phyloP scores from a whole-genome alignment of 345 rosid species.

The Brassica nigra region DNA sequence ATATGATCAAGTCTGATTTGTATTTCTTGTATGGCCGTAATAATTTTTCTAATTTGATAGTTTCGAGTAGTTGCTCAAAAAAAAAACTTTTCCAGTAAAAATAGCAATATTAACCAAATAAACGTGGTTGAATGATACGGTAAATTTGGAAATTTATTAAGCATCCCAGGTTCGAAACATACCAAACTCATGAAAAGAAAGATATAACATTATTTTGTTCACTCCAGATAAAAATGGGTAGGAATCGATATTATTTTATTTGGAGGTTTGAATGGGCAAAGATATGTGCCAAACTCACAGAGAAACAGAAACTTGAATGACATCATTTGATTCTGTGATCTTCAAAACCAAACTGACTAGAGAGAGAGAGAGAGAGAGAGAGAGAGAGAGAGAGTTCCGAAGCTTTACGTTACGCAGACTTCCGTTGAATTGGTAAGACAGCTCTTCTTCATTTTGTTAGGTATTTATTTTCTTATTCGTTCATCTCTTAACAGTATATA shows the following conservation, averaged over 20 bases:
- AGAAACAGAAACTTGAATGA: slow-evolving; percentile 30
- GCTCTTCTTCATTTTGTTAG: slow-evolving; percentile 15
- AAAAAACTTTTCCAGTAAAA: neutral
- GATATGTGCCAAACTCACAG: slow-evolving; percentile 32
- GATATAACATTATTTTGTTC: neutral
- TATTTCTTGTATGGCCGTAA: neutral
- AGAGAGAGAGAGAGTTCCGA: slow-evolving; percentile 37
- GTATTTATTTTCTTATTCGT: slow-evolving; percentile 2
- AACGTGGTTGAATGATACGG: no score
- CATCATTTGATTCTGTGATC: slow-evolving; percentile 45
- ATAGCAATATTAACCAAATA: neutral
- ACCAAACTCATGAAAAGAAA: no score
- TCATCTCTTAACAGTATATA: neutral
- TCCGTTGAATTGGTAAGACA: slow-evolving; percentile 42
- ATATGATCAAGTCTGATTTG: neutral
- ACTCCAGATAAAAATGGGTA: slow-evolving; percentile 7
- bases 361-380: slow-evolving; percentile 34
- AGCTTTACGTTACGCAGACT: slow-evolving; percentile 38
- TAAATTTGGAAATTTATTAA: no score
- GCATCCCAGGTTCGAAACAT: no score
- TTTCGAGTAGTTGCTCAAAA: neutral
- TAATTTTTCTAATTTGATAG: neutral
- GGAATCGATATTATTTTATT: neutral
- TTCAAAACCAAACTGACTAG: slow-evolving; percentile 35
- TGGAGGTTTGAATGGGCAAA: slow-evolving; percentile 39